Conservation (phyloP, 2,329 filamentous ascomycete genomes). For the Aspergillus nomiae region DNA sequence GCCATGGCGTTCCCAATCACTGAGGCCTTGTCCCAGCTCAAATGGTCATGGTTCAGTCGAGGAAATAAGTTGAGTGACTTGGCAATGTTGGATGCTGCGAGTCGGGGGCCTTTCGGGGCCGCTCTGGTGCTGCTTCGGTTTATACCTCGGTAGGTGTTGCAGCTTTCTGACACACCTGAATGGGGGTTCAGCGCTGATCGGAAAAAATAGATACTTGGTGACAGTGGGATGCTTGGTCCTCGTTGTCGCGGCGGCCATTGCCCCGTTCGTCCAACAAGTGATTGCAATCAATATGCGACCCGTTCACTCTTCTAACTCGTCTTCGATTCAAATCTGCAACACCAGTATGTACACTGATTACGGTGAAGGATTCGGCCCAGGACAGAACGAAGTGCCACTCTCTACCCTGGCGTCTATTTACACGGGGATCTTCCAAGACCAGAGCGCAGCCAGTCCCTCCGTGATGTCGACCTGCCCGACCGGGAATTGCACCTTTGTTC, state of each 20-base stretch:
- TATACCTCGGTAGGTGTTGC: slow-evolving; percentile 24
- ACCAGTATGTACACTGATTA: slow-evolving; percentile 24
- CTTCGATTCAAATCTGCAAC: slow-evolving; percentile 26
- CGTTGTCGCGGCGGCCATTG: slow-evolving; percentile 29
- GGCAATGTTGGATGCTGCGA: slow-evolving; percentile 35
- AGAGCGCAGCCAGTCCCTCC: slow-evolving; percentile 18
- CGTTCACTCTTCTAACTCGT: slow-evolving; percentile 13
- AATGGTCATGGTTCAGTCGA: slow-evolving; percentile 38
- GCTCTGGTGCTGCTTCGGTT: slow-evolving; percentile 28
- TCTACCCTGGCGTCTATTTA: slow-evolving; percentile 32
- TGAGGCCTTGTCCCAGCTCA: slow-evolving; percentile 35
- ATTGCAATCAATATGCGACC: slow-evolving; percentile 24
- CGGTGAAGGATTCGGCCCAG: slow-evolving; percentile 20
- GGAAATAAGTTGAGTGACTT: slow-evolving; percentile 33
- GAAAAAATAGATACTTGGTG: slow-evolving; percentile 24
- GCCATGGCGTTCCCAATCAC: slow-evolving; percentile 32
- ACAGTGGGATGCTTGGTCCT: slow-evolving; percentile 32
- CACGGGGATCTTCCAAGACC: slow-evolving; percentile 30
- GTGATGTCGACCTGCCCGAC: slow-evolving; percentile 30
- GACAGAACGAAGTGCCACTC: slow-evolving; percentile 26
- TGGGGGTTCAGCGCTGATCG: neutral
- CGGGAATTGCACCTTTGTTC: slow-evolving; percentile 35
- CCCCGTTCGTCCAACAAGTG: slow-evolving; percentile 36
- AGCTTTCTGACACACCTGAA: neutral
- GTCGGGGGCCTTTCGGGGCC: slow-evolving; percentile 33